Conservation (phyloP, 2,329 filamentous ascomycete genomes). For the Trichoderma sp. region DNA sequence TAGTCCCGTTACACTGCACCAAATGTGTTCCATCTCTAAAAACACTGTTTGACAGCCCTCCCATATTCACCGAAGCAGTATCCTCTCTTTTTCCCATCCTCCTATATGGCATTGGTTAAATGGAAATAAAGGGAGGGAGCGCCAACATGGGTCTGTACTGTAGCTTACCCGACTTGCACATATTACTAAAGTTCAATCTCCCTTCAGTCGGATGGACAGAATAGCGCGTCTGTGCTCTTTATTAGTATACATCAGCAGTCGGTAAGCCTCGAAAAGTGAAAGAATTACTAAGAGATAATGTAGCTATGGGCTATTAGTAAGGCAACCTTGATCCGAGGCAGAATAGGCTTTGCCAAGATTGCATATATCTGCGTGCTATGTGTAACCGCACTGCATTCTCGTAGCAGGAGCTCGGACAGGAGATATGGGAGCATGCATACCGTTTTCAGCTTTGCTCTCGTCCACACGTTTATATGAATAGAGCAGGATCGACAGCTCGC, state of each 20-base stretch:
- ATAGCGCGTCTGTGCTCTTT: neutral
- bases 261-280: neutral
- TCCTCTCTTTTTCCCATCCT: neutral
- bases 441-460: neutral
- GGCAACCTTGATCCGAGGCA: neutral
- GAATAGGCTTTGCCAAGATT: neutral
- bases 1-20: neutral
- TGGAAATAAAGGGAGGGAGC: neutral
- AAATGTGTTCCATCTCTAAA: neutral
- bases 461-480: neutral
- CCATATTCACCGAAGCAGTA: neutral
- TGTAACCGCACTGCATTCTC: neutral
- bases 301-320: neutral
- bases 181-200: neutral
- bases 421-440: too few species aligned
- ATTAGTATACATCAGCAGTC: neutral
- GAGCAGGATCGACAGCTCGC: neutral
- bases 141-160: neutral
- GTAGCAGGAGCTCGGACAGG: neutral
- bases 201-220: neutral
- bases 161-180: neutral
- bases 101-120: neutral
- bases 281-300: neutral
- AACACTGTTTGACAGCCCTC: neutral
- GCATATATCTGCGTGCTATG: neutral